These are phyloP conservation scores for Cercospora janseana DNA, from an alignment of 2,329 filamentous ascomycete genomes.

Conservation along the genomic window DNA sequence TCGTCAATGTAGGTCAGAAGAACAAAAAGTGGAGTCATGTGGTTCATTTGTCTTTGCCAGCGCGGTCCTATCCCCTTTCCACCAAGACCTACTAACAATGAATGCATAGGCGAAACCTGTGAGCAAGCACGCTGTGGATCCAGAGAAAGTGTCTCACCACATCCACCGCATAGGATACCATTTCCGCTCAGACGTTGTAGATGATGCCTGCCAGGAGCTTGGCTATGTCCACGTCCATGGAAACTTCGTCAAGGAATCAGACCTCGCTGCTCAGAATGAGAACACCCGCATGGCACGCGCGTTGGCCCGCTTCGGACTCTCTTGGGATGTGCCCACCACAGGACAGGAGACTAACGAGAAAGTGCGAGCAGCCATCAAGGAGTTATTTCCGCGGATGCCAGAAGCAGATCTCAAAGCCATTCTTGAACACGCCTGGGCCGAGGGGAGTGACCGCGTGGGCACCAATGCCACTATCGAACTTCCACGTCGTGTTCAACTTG, in stretches of 20 bases:
- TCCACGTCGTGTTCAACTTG: slow-evolving; percentile 58
- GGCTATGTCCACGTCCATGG: slow-evolving; percentile 42
- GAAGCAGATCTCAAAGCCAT: slow-evolving; percentile 57
- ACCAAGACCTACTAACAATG: slow-evolving; percentile 18
- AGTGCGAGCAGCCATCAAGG: slow-evolving; percentile 58
- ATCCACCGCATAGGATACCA: slow-evolving; percentile 63
- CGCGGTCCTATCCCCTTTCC: slow-evolving; percentile 10
- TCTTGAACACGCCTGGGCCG: slow-evolving; percentile 59
- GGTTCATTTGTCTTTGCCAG: too few relatives aligned
- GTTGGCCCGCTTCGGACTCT: slow-evolving; percentile 38
- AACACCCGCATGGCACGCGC: slow-evolving; percentile 35
- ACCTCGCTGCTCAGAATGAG: slow-evolving; percentile 26
- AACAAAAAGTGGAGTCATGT: too few relatives aligned
- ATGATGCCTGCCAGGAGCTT: slow-evolving; percentile 55
- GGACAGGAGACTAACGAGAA: slow-evolving; percentile 47
- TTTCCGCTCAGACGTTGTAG: slow-evolving; percentile 60
- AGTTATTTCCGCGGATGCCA: slow-evolving; percentile 63
- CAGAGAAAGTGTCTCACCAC: slow-evolving; percentile 53
- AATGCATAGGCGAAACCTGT: slow-evolving; percentile 25
- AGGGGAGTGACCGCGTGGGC: slow-evolving; percentile 58
- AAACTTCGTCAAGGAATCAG: slow-evolving; percentile 32
- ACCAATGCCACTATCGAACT: slow-evolving; percentile 55
- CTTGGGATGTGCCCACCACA: slow-evolving; percentile 22
- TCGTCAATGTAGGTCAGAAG: slow-evolving; percentile 63
- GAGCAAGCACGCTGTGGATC: slow-evolving; percentile 25